Evolutionary conservation across 1,139 yeast genomes (phyloP).

Genomic region (Candida glucosophila): DNA sequence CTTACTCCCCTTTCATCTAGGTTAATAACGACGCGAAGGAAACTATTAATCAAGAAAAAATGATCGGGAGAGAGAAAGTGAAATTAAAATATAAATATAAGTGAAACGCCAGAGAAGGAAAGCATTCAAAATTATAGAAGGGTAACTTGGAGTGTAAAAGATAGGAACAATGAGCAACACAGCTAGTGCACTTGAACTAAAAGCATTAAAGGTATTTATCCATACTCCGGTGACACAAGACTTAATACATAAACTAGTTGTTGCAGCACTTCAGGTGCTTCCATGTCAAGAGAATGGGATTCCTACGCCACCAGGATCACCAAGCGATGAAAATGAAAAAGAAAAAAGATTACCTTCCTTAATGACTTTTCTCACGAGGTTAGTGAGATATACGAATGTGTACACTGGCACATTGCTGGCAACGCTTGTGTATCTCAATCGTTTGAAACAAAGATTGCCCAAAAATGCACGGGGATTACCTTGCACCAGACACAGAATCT

Average conservation of each 20-base stretch:
- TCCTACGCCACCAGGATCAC: slow-evolving; percentile 17
- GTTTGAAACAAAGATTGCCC: slow-evolving; percentile 53
- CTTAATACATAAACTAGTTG: slow-evolving; percentile 58
- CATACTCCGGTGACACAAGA: slow-evolving; percentile 55
- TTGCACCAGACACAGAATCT: slow-evolving; percentile 70
- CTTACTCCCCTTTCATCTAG: too few relatives aligned
- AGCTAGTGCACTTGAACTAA: slow-evolving; percentile 24
- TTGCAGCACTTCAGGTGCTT: slow-evolving; percentile 51
- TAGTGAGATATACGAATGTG: slow-evolving; percentile 66
- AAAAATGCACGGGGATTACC: slow-evolving; percentile 68
- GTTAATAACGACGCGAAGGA: too few relatives aligned
- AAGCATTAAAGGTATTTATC: slow-evolving; percentile 49
- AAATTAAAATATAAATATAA: too few relatives aligned
- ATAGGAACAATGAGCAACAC: background rate
- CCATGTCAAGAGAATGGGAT: slow-evolving; percentile 43
- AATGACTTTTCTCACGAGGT: slow-evolving; percentile 62
- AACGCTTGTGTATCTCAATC: slow-evolving; percentile 58
- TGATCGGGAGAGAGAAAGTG: too few relatives aligned
- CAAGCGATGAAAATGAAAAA: slow-evolving; percentile 9
- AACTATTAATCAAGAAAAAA: too few relatives aligned
- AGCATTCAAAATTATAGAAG: too few relatives aligned
- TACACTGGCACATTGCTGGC: slow-evolving; percentile 72
- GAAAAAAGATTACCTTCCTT: slow-evolving; percentile 52
- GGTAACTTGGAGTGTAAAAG: background rate
- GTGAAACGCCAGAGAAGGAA: too few relatives aligned